These are phyloP conservation scores for Fusarium bulbicola DNA, from an alignment of 2,329 filamentous ascomycete genomes.

Conservation along the genomic window DNA sequence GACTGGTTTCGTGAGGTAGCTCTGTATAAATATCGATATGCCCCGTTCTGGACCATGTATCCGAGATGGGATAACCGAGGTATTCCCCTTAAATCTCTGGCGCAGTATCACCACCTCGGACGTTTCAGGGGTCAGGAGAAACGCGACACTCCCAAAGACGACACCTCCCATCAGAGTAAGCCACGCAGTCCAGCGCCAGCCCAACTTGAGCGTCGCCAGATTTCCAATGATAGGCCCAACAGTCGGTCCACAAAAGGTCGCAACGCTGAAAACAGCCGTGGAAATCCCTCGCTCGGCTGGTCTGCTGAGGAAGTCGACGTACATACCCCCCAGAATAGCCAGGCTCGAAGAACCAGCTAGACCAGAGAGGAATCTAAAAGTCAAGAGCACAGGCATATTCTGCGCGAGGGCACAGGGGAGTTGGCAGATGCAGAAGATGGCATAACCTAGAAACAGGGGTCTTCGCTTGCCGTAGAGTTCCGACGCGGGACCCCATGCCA, in stretches of 20 bases:
- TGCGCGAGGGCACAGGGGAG: neutral
- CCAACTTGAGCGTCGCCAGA: neutral
- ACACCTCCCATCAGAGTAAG: neutral
- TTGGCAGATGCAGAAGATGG: neutral
- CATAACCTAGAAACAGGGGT: neutral
- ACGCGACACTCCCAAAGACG: neutral
- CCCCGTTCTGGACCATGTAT: neutral
- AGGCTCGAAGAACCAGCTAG: neutral
- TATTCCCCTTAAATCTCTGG: neutral
- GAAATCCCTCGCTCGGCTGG: neutral
- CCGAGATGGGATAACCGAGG: neutral
- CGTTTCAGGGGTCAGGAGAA: neutral
- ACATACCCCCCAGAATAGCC: neutral
- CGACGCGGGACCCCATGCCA: slow-evolving; percentile 72
- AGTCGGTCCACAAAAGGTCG: neutral
- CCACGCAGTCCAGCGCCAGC: neutral
- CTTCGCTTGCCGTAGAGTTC: neutral
- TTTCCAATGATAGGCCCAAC: neutral
- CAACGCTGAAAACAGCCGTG: neutral
- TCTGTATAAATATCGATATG: neutral
- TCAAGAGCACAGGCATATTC: neutral
- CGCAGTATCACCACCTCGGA: neutral
- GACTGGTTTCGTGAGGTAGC: neutral
- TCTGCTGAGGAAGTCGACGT: neutral
- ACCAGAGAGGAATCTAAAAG: neutral